phyloP scores from a whole-genome alignment of 177 flowering plant genomes.

The Vitis hybrid region DNA sequence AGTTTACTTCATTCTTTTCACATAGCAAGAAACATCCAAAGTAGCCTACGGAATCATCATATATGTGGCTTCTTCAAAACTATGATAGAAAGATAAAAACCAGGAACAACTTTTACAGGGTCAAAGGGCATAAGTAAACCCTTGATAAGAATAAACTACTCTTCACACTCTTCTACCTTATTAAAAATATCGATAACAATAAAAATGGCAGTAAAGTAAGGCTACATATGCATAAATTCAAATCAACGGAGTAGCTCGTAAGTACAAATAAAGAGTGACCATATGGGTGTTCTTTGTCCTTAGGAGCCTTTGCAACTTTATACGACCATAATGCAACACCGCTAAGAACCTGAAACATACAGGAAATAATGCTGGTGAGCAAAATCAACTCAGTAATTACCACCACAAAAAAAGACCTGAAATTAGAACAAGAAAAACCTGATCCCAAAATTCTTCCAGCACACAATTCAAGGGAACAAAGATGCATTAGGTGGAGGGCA shows the following conservation, averaged over 20 bases:
- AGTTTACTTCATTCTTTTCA: too few species aligned
- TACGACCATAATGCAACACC: slow-evolving; percentile 82
- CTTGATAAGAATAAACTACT: too few species aligned
- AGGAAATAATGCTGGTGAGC: slow-evolving; percentile 2
- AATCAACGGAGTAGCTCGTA: slow-evolving; percentile 32
- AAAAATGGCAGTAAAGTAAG: background rate
- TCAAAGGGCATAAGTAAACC: too few species aligned
- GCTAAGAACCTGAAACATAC: slow-evolving; percentile 76
- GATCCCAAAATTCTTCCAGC: background rate
- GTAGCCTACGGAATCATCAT: too few species aligned
- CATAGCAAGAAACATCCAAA: too few species aligned
- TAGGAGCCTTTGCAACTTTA: slow-evolving; percentile 81
- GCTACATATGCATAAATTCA: background rate
- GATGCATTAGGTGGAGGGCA: too few species aligned
- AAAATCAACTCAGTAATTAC: background rate
- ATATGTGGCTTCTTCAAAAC: too few species aligned
- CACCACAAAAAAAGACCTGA: background rate
- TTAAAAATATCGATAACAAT: too few species aligned
- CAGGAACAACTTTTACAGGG: too few species aligned
- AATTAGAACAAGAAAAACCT: background rate
- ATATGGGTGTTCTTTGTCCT: slow-evolving; percentile 98
- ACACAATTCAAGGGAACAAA: background rate
- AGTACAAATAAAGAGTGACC: slow-evolving; percentile 72
- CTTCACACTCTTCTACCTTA: background rate
- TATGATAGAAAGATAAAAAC: too few species aligned